Conservation (phyloP, 2,329 filamentous ascomycete species). For the Pseudogymnoascus sp. region DNA sequence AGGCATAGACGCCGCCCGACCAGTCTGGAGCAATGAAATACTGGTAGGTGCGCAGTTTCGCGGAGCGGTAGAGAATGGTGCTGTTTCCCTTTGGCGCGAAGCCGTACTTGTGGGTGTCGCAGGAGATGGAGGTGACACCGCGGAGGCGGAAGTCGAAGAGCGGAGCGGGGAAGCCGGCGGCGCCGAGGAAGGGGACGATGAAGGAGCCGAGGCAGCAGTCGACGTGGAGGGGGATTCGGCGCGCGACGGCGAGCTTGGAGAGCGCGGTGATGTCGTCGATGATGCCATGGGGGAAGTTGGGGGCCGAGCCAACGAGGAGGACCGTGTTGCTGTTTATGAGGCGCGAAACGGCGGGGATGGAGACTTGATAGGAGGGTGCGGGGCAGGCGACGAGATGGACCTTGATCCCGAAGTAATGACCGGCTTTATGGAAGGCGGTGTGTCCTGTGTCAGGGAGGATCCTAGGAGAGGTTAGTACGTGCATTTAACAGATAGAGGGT, state of each 20-base stretch:
- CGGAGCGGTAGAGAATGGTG: slow-evolving; percentile 80
- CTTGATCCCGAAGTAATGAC: slow-evolving; percentile 94
- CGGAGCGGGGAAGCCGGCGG: slow-evolving; percentile 83
- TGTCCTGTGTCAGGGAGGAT: slow-evolving; percentile 92
- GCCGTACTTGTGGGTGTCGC: slow-evolving; percentile 98
- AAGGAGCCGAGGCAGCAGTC: slow-evolving; percentile 98
- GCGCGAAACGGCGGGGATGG: slow-evolving; percentile 66
- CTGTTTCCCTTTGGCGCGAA: slow-evolving; percentile 98
- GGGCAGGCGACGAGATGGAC: slow-evolving; percentile 82
- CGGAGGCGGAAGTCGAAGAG: slow-evolving; percentile 90
- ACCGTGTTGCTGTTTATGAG: slow-evolving; percentile 92
- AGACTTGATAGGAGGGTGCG: slow-evolving; percentile 75
- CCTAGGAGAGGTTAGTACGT: slow-evolving; percentile 39
- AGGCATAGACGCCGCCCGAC: slow-evolving; percentile 93
- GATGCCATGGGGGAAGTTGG: slow-evolving; percentile 97
- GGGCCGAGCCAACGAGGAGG: slow-evolving; percentile 85
- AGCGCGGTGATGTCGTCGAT: slow-evolving; percentile 88
- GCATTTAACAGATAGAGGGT: background rate
- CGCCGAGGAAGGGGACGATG: slow-evolving; percentile 82
- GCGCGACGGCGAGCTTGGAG: slow-evolving; percentile 70
- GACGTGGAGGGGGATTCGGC: slow-evolving; percentile 82
- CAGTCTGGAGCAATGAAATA: slow-evolving; percentile 96
- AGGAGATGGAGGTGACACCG: slow-evolving; percentile 90
- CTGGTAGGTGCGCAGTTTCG: slow-evolving; percentile 73
- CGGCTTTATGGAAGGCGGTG: slow-evolving; percentile 92